Conservation (phyloP, 805 yeast genomes). For the Sugiyamaella chiloensis region DNA sequence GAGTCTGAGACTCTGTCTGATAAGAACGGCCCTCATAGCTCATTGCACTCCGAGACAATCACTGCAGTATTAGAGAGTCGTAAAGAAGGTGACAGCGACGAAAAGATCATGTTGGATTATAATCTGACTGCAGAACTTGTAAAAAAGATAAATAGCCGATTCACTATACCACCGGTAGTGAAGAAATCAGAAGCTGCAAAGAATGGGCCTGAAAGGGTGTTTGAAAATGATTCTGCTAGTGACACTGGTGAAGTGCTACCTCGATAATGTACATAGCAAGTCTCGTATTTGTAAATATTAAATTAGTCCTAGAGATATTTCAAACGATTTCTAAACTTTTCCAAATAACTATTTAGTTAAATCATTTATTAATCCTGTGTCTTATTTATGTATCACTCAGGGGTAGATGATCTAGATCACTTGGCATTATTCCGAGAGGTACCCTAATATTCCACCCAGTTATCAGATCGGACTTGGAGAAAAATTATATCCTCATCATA, state of each 20-base stretch:
- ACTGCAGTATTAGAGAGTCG: constrained; percentile 24
- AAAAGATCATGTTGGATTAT: constrained; percentile 18
- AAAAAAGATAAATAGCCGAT: constrained; percentile 15
- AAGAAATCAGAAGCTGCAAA: background rate
- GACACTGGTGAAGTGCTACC: constrained; percentile 1
- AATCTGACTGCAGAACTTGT: constrained; percentile 18
- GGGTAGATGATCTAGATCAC: too few relatives aligned
- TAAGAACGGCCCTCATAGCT: constrained; percentile 9
- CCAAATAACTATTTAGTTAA: too few relatives aligned
- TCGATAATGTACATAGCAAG: background rate
- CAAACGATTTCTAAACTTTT: too few relatives aligned
- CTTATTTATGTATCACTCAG: too few relatives aligned
- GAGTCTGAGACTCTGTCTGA: constrained; percentile 9
- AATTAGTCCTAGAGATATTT: too few relatives aligned
- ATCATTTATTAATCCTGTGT: too few relatives aligned
- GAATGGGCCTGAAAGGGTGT: background rate
- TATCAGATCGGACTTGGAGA: too few relatives aligned
- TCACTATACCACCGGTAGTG: background rate
- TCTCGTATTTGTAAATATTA: background rate
- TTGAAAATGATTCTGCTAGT: background rate
- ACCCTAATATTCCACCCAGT: too few relatives aligned
- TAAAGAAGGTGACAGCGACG: constrained; percentile 23
- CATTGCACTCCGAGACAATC: constrained; percentile 25
- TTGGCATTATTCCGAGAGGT: too few relatives aligned
- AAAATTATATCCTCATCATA: too few relatives aligned